phyloP scores from a whole-genome alignment of 176 grass and related monocot genomes.

The Pharus latifolius region DNA sequence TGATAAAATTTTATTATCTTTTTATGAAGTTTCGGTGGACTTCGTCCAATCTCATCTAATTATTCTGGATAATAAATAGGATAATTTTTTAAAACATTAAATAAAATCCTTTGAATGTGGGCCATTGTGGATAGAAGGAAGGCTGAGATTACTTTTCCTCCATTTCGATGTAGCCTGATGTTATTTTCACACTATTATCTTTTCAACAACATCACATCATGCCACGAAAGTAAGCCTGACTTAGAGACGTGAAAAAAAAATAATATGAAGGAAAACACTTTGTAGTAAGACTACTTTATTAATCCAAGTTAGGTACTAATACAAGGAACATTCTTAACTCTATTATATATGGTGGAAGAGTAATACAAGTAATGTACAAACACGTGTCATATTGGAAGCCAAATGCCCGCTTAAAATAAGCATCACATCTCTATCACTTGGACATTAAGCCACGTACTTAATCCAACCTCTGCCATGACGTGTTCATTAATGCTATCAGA shows the following conservation, averaged over 20 bases:
- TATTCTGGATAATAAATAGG: not conserved
- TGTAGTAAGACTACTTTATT: slow-evolving; percentile 2
- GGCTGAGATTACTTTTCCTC: not conserved
- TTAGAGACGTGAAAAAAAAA: not conserved
- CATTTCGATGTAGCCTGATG: not conserved
- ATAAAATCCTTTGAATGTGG: not conserved
- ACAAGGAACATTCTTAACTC: slow-evolving; percentile 28
- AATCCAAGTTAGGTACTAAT: slow-evolving; percentile 23
- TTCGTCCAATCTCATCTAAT: not conserved
- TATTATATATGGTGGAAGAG: slow-evolving; percentile 20
- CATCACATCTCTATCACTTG: slow-evolving; percentile 37
- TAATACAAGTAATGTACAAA: slow-evolving; percentile 27
- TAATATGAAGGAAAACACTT: not conserved
- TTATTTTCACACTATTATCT: slow-evolving; percentile 25
- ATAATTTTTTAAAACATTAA: not conserved
- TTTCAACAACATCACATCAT: slow-evolving; percentile 38
- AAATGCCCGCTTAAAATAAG: not conserved
- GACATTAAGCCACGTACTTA: slow-evolving; percentile 28
- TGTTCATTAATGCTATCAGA: slow-evolving; percentile 1
- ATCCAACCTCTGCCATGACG: slow-evolving; percentile 27
- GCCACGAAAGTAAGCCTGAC: slow-evolving; percentile 14
- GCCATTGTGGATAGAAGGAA: not conserved
- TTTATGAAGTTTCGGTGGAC: not conserved
- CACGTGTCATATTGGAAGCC: slow-evolving; percentile 16
- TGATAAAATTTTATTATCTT: not conserved